A percentile compares a stretch with the other conserved stretches of the same genome.
phyloP scores from a whole-genome alignment of 1,284 basidiomycete species.

The Microbotryum saponariae region DNA sequence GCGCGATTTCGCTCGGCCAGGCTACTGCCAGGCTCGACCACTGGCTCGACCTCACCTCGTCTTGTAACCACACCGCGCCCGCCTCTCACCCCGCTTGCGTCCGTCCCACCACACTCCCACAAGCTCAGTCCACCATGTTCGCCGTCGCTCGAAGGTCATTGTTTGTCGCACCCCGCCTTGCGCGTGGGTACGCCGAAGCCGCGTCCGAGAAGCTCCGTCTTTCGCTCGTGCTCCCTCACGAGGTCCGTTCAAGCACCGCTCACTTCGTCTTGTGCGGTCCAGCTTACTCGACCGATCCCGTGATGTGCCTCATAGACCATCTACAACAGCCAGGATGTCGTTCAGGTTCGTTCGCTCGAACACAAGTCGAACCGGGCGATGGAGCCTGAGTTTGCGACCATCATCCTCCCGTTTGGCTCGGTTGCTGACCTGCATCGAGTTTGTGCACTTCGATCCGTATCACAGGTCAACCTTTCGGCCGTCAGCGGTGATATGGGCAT shows the following conservation, averaged over 20 bases:
- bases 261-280: too few species aligned
- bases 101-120: neutral
- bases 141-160: constrained; percentile 1
- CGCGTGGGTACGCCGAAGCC: constrained; percentile 63
- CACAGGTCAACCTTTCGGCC: constrained; percentile 84
- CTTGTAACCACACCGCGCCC: too few species aligned
- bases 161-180: constrained; percentile 16
- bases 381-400: too few species aligned
- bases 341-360: constrained; percentile 36
- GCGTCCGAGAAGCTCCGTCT: constrained; percentile 73
- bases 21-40: too few species aligned
- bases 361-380: too few species aligned
- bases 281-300: neutral
- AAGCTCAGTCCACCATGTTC: constrained; percentile 1
- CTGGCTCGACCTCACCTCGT: neutral
- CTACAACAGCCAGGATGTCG: constrained; percentile 76
- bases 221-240: constrained; percentile 83
- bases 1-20: neutral
- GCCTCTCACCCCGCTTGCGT: too few species aligned
- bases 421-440: too few species aligned
- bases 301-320: constrained; percentile 55
- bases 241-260: constrained; percentile 53
- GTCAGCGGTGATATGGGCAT: constrained; percentile 98
- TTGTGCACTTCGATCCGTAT: too few species aligned
- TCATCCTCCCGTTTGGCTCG: too few species aligned